A percentile compares a stretch with the other conserved stretches of the same genome.
Evolutionary conservation across 331 rosid genomes (phyloP).

Genomic region (Quercus lobata): DNA sequence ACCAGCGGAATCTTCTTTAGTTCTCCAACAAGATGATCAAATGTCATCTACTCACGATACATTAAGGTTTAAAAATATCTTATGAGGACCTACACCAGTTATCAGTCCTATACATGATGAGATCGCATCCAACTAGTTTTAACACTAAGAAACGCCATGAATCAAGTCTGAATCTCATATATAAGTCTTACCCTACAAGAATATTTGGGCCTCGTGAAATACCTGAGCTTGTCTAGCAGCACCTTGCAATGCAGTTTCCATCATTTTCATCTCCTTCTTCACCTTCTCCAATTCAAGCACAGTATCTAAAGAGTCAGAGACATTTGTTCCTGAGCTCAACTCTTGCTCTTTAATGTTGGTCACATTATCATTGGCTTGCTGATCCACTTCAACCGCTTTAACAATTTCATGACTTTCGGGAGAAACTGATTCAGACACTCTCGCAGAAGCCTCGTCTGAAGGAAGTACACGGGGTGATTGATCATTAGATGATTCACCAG

Average conservation of each 20-base stretch:
- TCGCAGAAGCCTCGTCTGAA: constrained; percentile 36
- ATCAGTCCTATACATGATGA: constrained; percentile 4
- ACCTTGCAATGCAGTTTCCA: constrained; percentile 96
- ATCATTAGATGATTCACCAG: constrained; percentile 29
- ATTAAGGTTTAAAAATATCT: not conserved
- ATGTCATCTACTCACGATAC: constrained; percentile 2
- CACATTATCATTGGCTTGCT: constrained; percentile 32
- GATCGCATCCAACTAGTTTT: constrained; percentile 1
- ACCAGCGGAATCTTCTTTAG: not conserved
- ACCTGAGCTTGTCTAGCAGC: constrained; percentile 99
- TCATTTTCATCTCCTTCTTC: constrained; percentile 86
- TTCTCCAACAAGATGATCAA: not conserved
- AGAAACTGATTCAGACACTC: constrained; percentile 28
- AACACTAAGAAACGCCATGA: constrained; percentile 8
- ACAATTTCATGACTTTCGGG: constrained; percentile 30
- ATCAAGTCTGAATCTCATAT: constrained; percentile 5
- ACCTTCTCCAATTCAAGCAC: constrained; percentile 65
- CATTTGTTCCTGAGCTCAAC: constrained; percentile 39
- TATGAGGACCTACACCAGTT: not conserved
- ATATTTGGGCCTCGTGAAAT: constrained; percentile 20
- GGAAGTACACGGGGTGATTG: constrained; percentile 29
- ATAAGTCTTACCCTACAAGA: constrained; percentile 12
- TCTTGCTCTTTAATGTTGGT: constrained; percentile 34
- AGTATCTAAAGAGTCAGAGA: constrained; percentile 37
- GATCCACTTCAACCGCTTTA: constrained; percentile 37